These are phyloP conservation scores for Pseudogymnoascus sp. DNA, from an alignment of 2,329 filamentous ascomycete genomes.

Conservation along the genomic window DNA sequence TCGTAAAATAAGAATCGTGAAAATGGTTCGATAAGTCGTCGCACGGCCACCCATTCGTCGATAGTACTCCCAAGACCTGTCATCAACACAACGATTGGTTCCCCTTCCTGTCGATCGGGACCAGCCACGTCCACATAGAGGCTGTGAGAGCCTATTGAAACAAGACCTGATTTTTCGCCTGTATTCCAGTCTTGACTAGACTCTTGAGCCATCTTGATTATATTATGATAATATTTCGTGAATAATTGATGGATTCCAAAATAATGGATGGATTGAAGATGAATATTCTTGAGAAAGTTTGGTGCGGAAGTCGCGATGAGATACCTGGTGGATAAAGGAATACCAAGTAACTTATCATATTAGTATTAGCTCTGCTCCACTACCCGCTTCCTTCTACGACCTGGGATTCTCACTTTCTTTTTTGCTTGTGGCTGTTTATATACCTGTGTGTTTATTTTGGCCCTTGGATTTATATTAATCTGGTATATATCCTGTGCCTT, in stretches of 20 bases:
- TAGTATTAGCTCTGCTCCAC: background rate
- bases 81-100: conserved; percentile 23
- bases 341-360: background rate
- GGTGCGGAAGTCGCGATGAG: background rate
- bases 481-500: background rate
- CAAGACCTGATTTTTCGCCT: conserved; percentile 15
- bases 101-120: conserved; percentile 18
- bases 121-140: conserved; percentile 21
- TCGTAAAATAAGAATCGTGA: conserved; percentile 23
- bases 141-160: conserved; percentile 20
- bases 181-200: conserved; percentile 13
- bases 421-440: background rate
- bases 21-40: conserved; percentile 19
- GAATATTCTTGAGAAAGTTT: background rate
- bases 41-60: conserved; percentile 22
- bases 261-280: conserved; percentile 1
- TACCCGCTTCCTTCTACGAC: background rate
- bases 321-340: background rate
- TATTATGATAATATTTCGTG: background rate
- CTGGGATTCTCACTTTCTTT: background rate
- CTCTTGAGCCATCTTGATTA: background rate
- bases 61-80: conserved; percentile 21
- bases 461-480: background rate
- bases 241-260: background rate
- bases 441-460: background rate